A percentile compares a stretch with the other conserved stretches of the same genome.
Conservation (phyloP, 2,329 filamentous ascomycete species). For the Xylariales sp. region DNA sequence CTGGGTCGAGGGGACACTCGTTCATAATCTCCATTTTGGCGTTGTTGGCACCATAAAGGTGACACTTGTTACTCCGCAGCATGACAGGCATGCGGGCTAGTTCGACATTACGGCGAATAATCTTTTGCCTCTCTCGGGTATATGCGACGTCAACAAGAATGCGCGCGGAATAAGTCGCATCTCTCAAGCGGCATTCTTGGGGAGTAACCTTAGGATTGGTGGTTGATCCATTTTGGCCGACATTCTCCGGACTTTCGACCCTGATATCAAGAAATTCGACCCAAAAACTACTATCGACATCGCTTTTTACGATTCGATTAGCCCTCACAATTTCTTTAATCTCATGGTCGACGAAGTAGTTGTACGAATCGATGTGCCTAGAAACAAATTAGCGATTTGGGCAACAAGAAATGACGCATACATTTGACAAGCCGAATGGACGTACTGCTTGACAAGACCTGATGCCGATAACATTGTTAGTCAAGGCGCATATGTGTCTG, state of each 20-base stretch:
- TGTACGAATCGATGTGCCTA: slow-evolving; percentile 95
- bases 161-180: slow-evolving; percentile 97
- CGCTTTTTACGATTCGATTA: slow-evolving; percentile 88
- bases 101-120: slow-evolving; percentile 79
- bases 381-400: slow-evolving; percentile 30
- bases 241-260: slow-evolving; percentile 82
- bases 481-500: slow-evolving; percentile 8
- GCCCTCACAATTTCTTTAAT: slow-evolving; percentile 96
- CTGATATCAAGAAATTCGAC: slow-evolving; percentile 94
- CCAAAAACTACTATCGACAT: slow-evolving; percentile 92
- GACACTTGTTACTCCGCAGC: slow-evolving; percentile 94
- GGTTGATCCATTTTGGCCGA: slow-evolving; percentile 78
- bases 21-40: slow-evolving; percentile 91
- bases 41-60: slow-evolving; percentile 84
- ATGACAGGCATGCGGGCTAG: slow-evolving; percentile 96
- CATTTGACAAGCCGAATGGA: slow-evolving; percentile 12
- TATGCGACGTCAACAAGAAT: slow-evolving; percentile 95
- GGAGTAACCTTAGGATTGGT: slow-evolving; percentile 83
- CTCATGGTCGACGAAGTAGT: slow-evolving; percentile 96
- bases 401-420: slow-evolving; percentile 7
- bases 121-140: slow-evolving; percentile 80
- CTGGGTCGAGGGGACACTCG: slow-evolving; percentile 94
- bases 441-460: slow-evolving; percentile 83
- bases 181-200: slow-evolving; percentile 94
- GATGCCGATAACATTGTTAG: slow-evolving; percentile 21